Conservation (phyloP, 441 rosid genomes). For the Croton setiger region DNA sequence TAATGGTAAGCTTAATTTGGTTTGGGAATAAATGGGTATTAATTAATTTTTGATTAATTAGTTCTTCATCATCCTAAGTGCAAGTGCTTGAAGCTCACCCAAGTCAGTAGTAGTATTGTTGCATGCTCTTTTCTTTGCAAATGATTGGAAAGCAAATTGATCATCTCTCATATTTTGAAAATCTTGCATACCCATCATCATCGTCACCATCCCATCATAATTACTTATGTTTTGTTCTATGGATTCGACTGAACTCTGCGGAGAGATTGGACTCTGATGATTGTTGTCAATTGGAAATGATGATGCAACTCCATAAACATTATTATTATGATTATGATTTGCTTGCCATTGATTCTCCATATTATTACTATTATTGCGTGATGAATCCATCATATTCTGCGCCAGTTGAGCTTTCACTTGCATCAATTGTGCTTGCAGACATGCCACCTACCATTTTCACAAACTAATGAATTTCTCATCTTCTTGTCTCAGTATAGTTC, state of each 20-base stretch:
- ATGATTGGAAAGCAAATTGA: conserved; percentile 34
- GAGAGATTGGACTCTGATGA: conserved; percentile 46
- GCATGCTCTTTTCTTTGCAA: conserved; percentile 54
- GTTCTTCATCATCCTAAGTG: conserved; percentile 82
- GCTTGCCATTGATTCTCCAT: conserved; percentile 37
- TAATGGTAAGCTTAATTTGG: not conserved
- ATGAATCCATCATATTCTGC: conserved; percentile 33
- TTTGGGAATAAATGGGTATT: too few relatives aligned
- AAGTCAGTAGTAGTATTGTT: conserved; percentile 33
- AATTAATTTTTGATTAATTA: conserved; percentile 15
- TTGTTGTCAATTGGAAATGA: conserved; percentile 17
- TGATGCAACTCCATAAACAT: conserved; percentile 24
- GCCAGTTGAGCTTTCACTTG: conserved; percentile 74
- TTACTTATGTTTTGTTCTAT: conserved; percentile 24
- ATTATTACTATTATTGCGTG: conserved; percentile 19
- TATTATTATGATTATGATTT: not conserved
- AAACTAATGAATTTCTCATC: not conserved
- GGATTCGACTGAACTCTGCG: conserved; percentile 71
- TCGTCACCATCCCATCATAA: conserved; percentile 20
- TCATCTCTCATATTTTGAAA: conserved; percentile 45
- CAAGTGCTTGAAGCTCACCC: conserved; percentile 93
- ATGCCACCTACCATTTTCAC: conserved; percentile 54
- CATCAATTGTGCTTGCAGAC: conserved; percentile 79
- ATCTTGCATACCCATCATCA: conserved; percentile 29
- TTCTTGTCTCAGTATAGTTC: too few relatives aligned